A percentile compares a stretch with the other conserved stretches of the same genome.
Evolutionary conservation across 768 basidiomycete species (phyloP).

Genomic region (Mycena floridula): DNA sequence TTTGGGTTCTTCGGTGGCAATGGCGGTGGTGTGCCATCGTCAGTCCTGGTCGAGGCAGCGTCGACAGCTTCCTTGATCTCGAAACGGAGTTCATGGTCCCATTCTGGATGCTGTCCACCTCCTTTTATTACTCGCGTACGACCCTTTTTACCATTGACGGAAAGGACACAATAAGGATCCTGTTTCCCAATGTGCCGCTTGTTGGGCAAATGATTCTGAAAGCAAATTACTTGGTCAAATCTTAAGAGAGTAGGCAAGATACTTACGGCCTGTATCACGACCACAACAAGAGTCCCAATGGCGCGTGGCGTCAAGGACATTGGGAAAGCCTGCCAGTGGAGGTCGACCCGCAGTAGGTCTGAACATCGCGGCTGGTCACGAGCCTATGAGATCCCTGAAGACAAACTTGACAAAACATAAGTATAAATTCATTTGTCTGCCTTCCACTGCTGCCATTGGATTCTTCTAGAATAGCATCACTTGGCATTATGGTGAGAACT

Average conservation of each 20-base stretch:
- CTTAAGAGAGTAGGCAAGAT: conserved; percentile 1
- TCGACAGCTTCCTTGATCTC: conserved; percentile 74
- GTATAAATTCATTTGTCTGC: no score
- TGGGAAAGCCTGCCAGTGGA: no score
- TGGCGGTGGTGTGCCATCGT: conserved; percentile 52
- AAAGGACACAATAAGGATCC: conserved; percentile 87
- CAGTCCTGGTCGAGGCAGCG: conserved; percentile 30
- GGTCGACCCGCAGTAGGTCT: no score
- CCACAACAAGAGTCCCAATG: conserved; percentile 91
- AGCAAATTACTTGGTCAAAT: not conserved
- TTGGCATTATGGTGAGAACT: no score
- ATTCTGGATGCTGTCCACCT: conserved; percentile 97
- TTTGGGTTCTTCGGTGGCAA: conserved; percentile 60
- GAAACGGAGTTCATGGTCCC: conserved; percentile 98
- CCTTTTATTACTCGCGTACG: conserved; percentile 92
- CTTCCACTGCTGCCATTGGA: no score
- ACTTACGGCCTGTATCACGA: conserved; percentile 90
- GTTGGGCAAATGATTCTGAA: conserved; percentile 81
- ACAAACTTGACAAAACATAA: no score
- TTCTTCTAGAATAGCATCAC: no score
- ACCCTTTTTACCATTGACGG: conserved; percentile 75
- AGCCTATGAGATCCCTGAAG: no score
- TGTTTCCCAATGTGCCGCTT: conserved; percentile 95
- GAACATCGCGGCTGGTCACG: no score
- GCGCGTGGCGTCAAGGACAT: conserved; percentile 64